Conservation (phyloP, 1,284 basidiomycete genomes). For the Leccinum subfulvum region DNA sequence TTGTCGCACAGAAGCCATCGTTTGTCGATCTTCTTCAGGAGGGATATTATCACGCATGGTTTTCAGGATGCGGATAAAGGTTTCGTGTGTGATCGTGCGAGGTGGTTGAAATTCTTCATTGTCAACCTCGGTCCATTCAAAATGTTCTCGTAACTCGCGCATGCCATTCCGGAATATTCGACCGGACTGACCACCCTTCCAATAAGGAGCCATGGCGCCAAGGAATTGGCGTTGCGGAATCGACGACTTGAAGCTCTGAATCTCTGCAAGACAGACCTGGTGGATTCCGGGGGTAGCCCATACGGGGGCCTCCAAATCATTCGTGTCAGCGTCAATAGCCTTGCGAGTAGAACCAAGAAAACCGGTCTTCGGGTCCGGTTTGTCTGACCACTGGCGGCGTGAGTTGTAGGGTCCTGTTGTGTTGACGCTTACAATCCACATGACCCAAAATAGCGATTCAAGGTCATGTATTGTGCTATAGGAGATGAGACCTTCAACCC, state of each 20-base stretch:
- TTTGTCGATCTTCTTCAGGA: background rate
- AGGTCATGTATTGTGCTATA: background rate
- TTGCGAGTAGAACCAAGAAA: background rate
- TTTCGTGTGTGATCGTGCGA: background rate
- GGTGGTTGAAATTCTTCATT: background rate
- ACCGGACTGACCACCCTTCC: background rate
- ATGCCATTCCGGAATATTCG: background rate
- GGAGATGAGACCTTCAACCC: background rate
- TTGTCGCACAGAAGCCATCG: background rate
- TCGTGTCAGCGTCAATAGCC: background rate
- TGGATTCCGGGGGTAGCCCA: background rate
- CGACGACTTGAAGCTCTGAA: background rate
- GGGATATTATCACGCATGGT: background rate
- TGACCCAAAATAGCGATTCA: background rate
- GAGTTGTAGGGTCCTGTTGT: background rate
- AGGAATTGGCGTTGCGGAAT: background rate
- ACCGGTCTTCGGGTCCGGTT: background rate
- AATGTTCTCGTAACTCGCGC: background rate
- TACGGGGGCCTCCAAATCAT: background rate
- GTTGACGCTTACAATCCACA: background rate
- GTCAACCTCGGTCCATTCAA: background rate
- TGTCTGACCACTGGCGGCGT: background rate
- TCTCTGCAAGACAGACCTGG: background rate
- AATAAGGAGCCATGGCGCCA: background rate
- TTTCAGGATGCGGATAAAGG: background rate